Conservation (phyloP, 2,329 filamentous ascomycete genomes). For the Tolypocladium sp. region DNA sequence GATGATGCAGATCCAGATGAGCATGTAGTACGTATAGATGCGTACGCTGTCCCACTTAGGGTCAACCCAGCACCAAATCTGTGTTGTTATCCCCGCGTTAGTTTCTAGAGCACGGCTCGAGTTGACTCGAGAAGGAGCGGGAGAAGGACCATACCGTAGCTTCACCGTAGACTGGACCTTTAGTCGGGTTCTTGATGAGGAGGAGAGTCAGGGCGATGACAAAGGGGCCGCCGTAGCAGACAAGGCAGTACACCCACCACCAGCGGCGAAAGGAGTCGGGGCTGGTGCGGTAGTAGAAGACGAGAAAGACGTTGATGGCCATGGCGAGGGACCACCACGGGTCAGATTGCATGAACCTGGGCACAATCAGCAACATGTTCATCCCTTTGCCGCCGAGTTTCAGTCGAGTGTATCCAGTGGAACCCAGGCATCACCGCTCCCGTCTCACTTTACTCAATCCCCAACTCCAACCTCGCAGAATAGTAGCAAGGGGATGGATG, state of each 20-base stretch:
- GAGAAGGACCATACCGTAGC: constrained; percentile 36
- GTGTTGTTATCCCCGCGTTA: not conserved
- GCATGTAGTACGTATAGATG: constrained; percentile 53
- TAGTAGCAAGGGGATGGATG: too few relatives aligned
- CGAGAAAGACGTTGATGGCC: constrained; percentile 72
- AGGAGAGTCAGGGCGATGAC: constrained; percentile 58
- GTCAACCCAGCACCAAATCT: constrained; percentile 57
- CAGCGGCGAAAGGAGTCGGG: constrained; percentile 63
- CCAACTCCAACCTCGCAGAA: too few relatives aligned
- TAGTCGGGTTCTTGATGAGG: constrained; percentile 34
- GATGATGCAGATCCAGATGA: constrained; percentile 51
- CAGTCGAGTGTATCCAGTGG: not conserved
- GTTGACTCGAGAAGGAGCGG: not conserved
- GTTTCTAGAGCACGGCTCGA: not conserved
- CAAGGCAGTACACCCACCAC: constrained; percentile 59
- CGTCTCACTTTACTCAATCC: too few relatives aligned
- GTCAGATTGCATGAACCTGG: constrained; percentile 69
- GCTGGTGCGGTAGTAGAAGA: constrained; percentile 51
- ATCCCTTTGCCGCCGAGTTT: not conserved
- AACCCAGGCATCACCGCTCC: not conserved
- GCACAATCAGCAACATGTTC: constrained; percentile 33
- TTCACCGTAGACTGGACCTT: constrained; percentile 41
- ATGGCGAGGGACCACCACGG: constrained; percentile 73
- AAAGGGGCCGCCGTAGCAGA: constrained; percentile 65
- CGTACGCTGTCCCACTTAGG: constrained; percentile 44